These are phyloP conservation scores for Metrosideros polymorpha DNA, from an alignment of 441 rosid genomes.

Conservation along the genomic window DNA sequence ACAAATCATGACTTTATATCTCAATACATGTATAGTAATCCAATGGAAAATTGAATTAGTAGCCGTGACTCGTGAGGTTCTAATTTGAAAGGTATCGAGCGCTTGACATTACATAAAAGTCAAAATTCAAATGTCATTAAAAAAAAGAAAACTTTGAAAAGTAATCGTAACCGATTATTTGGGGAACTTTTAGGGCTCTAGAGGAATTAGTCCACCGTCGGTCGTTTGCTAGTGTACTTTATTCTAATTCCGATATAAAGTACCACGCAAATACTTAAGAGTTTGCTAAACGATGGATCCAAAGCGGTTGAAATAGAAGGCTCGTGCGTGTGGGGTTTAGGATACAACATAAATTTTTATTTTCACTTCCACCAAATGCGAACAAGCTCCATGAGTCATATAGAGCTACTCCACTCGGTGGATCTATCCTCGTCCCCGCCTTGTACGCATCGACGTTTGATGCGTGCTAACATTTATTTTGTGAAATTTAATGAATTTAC, in stretches of 20 bases:
- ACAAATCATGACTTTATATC: not conserved
- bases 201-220: no score
- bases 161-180: not conserved
- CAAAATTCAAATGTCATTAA: not conserved
- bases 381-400: not conserved
- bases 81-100: not conserved
- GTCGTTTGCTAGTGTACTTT: not conserved
- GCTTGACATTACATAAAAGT: not conserved
- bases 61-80: not conserved
- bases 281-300: not conserved
- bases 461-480: not conserved
- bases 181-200: not conserved
- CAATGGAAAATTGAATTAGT: not conserved
- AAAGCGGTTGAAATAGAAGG: no score
- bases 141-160: not conserved
- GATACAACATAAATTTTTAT: not conserved
- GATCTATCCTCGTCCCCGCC: not conserved
- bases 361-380: not conserved
- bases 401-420: not conserved
- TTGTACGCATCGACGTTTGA: not conserved
- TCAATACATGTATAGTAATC: not conserved
- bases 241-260: not conserved
- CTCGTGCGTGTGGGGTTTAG: not conserved
- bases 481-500: not conserved
- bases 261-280: not conserved